Base-by-base conservation (phyloP, 2,329 filamentous ascomycete species). In the Xylaria sp. region DNA sequence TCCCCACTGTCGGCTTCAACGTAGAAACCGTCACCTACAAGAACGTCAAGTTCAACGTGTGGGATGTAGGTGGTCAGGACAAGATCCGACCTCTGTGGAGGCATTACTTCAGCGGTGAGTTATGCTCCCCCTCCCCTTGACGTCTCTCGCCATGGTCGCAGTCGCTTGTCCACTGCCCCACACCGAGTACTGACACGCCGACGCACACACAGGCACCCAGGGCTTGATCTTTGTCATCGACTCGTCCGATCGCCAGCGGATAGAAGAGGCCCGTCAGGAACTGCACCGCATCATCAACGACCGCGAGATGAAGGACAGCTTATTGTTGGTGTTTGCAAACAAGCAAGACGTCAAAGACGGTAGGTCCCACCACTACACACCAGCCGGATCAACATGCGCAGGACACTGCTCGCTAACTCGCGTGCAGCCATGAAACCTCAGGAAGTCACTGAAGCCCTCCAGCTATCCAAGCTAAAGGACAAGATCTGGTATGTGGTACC, bases 1-100 rank as follows among this genome's bases (percentile, higher is more conserved):
- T 98, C 79, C 96, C 96, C 55, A 99, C 96, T 39, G 96, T 99
- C 76, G 96, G 95, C 75, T 98, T 98, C 88, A 98, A 98, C 87
- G 96, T 98, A 82, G 95, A 98, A 87, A 97, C 94, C 4, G 94
- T 98, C 77, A 97, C 94, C 74, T 97, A 97, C 87, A 97, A 97
- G 88, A 98, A 98, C 82, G 94, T 97, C 83, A 97, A 97, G 83
- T 98, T 98, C 86, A 98, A 97, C 78, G 95, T 98, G 72, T 98
- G 95, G 95, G 95, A 98, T 85, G 95, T 98, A 68, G 95, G 95
- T 82, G 95, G 95, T 73, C 95, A 98, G 86, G 95, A 98, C 88
- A 98, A 98, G 90, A 98, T 98, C 78, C 89, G 95, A 74, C 95
- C 95, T 71, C 85, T 98, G 69, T 98, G 95, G 95, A 91, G 95